phyloP scores from a whole-genome alignment of 805 yeast genomes.

The Nakazawaea siamensis region DNA sequence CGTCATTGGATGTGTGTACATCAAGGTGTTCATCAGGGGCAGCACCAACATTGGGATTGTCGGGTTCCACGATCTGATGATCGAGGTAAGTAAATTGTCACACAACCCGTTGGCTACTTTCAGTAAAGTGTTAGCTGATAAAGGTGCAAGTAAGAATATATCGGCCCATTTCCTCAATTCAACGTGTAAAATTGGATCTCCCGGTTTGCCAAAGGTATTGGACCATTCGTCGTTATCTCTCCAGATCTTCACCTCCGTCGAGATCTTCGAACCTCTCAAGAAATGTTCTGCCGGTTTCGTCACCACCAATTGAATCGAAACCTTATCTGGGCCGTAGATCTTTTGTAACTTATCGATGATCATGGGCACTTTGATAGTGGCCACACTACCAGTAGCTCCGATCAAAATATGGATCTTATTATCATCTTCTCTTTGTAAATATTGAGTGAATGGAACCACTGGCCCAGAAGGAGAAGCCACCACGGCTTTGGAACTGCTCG shows the following conservation, averaged over 20 bases:
- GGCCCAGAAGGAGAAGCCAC: conserved; percentile 54
- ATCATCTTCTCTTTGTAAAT: conserved; percentile 66
- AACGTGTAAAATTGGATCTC: conserved; percentile 91
- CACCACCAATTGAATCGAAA: conserved; percentile 78
- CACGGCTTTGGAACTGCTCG: conserved; percentile 36
- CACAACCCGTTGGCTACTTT: conserved; percentile 88
- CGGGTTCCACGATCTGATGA: conserved; percentile 93
- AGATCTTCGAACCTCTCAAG: conserved; percentile 41
- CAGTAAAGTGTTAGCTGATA: conserved; percentile 87
- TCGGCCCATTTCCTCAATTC: conserved; percentile 97
- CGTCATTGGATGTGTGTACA: conserved; percentile 84
- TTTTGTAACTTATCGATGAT: conserved; percentile 83
- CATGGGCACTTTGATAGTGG: conserved; percentile 86
- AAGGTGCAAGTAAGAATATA: conserved; percentile 84
- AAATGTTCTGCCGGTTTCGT: conserved; percentile 85
- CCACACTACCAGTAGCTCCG: conserved; percentile 95
- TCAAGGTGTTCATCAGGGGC: conserved; percentile 92
- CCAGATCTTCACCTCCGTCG: conserved; percentile 79
- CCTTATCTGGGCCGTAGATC: conserved; percentile 62
- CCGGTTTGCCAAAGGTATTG: conserved; percentile 51
- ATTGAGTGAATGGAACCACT: conserved; percentile 68
- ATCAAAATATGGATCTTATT: conserved; percentile 80
- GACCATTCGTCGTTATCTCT: conserved; percentile 92
- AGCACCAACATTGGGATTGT: conserved; percentile 83
- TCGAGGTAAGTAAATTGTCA: conserved; percentile 85